Conservation (phyloP, 768 basidiomycete genomes). For the Thelephora ganbajun region DNA sequence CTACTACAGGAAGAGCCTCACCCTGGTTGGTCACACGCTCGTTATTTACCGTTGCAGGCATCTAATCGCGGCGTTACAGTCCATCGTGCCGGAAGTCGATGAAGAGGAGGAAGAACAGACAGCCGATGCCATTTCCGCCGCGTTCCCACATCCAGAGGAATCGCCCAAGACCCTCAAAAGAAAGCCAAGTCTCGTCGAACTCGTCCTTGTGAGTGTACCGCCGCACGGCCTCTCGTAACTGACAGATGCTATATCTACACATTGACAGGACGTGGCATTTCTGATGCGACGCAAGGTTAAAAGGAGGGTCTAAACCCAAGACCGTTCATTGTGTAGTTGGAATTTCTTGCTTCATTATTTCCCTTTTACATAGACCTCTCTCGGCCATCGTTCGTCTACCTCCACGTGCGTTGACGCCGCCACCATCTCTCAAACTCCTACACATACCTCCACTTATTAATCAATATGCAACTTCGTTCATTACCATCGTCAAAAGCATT, state of each 20-base stretch:
- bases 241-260: background rate
- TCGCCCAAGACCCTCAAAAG: background rate
- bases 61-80: background rate
- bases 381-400: too few species aligned
- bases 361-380: too few species aligned
- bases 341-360: too few species aligned
- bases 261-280: background rate
- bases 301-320: too few species aligned
- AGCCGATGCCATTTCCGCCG: background rate
- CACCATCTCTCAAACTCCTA: background rate
- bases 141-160: background rate
- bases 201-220: background rate
- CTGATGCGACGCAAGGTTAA: background rate
- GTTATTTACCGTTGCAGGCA: background rate
- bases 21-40: background rate
- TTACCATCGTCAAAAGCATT: too few species aligned
- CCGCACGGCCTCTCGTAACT: background rate
- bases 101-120: too few species aligned
- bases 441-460: too few species aligned
- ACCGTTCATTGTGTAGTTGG: too few species aligned
- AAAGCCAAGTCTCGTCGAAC: background rate
- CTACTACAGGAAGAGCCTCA: background rate
- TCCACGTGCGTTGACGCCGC: constrained; percentile 1
- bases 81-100: background rate
- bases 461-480: too few species aligned